Conservation (phyloP, 2,329 filamentous ascomycete species). For the Ophiobolus disseminans region DNA sequence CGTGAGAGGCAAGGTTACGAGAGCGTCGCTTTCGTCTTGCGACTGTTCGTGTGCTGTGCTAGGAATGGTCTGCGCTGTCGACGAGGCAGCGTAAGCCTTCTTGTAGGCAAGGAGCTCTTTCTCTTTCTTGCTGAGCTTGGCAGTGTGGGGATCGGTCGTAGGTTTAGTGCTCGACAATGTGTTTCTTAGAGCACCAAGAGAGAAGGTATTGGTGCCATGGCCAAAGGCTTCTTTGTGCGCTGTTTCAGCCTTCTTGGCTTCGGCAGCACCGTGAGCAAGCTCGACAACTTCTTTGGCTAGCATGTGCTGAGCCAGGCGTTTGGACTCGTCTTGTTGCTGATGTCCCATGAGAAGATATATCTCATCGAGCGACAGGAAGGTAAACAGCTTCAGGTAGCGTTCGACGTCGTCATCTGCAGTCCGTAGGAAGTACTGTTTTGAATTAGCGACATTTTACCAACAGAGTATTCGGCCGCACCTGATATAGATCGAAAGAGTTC, state of each 20-base stretch:
- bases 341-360: conserved; percentile 72
- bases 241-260: conserved; percentile 68
- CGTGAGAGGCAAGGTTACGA: conserved; percentile 66
- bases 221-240: conserved; percentile 60
- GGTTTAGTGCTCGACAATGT: conserved; percentile 15
- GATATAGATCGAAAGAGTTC: conserved; percentile 83
- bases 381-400: conserved; percentile 84
- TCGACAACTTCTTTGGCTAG: conserved; percentile 83
- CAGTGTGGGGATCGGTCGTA: neutral
- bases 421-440: conserved; percentile 77
- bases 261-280: conserved; percentile 74
- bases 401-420: conserved; percentile 83
- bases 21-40: conserved; percentile 59
- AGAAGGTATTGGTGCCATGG: conserved; percentile 39
- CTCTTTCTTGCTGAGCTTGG: conserved; percentile 18
- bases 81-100: conserved; percentile 28
- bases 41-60: conserved; percentile 19
- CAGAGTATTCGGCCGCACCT: conserved; percentile 51
- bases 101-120: conserved; percentile 32
- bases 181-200: conserved; percentile 33
- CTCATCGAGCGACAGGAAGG: conserved; percentile 76
- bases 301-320: conserved; percentile 80
- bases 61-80: conserved; percentile 17
- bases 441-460: neutral
- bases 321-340: conserved; percentile 71